Conservation (phyloP, 75 land plant genomes). For the Pseudotsuga menziesii region DNA sequence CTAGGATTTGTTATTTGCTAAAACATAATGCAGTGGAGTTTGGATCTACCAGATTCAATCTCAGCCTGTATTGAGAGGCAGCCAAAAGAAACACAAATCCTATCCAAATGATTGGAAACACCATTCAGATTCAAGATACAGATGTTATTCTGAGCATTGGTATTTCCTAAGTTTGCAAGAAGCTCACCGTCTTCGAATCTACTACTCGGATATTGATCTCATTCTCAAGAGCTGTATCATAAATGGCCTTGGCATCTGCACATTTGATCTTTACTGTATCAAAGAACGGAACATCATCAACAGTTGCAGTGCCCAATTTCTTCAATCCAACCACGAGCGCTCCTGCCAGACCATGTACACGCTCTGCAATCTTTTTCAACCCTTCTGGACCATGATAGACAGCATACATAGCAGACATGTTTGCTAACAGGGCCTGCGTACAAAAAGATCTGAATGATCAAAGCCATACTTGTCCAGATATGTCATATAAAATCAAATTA, state of each 20-base stretch:
- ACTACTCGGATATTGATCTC: constrained; percentile 82
- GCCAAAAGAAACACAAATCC: not conserved
- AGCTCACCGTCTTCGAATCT: constrained; percentile 71
- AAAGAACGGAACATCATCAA: constrained; percentile 80
- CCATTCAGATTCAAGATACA: not conserved
- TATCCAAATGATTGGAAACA: not conserved
- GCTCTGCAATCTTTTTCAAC: constrained; percentile 78
- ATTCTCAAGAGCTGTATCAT: constrained; percentile 55
- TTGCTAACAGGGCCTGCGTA: constrained; percentile 89
- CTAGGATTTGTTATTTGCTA: not conserved
- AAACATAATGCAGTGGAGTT: not conserved
- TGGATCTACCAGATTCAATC: not conserved
- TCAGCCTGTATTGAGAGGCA: not conserved
- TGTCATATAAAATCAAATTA: not conserved
- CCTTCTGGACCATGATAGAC: constrained; percentile 99
- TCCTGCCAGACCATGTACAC: constrained; percentile 91
- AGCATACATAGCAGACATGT: constrained; percentile 99
- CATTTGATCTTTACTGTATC: constrained; percentile 89
- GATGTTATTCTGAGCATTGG: not conserved
- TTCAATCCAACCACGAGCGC: constrained; percentile 69
- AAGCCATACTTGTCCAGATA: not conserved
- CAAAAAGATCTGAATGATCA: not conserved
- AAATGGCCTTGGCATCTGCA: constrained; percentile 68
- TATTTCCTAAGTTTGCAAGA: not conserved
- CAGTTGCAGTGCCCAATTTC: constrained; percentile 69